Base-by-base conservation (phyloP, 2,329 filamentous ascomycete genomes). In the Fusarium poae region DNA sequence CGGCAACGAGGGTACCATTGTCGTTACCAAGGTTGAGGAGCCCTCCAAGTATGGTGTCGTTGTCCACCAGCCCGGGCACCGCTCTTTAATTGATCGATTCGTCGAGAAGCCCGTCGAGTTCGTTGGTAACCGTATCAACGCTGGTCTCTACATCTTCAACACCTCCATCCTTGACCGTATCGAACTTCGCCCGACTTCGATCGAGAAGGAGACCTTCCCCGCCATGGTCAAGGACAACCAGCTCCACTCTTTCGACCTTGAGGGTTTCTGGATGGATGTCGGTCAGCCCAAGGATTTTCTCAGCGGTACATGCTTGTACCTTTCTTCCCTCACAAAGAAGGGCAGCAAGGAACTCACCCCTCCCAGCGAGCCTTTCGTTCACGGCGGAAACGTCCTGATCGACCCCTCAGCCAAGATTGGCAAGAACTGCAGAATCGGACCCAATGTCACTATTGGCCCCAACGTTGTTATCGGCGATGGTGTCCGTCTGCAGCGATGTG, bases 51-150 rank as follows among this genome's bases (percentile, higher is more conserved):
- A 98, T 80, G 95, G 95, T 88, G 95, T 99, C 74, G 90, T 99
- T 58, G 96, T 99, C 30, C 95, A 98, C 89, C 96, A 97, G 86
- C 93, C 94, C 67, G 92, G 91, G 81, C 93, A 97, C 83, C 83
- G 92, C 56, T 93, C 93, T 46, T 90, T 92, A 78, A 98, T 99
- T 81, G 96, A 99, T 82, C 94, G 96, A 74, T 99, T 99, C 84
- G 96, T 99, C 74, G 95, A 99, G 89, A 99, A 99, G 87, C 95
- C 95, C 37, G 93, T 98, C 79, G 93, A 98, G 83, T 98, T 97
- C 78, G 95, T 98, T 61, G 95, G 95, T 76, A 98, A 98, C 88
- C 92, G 95, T 72, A 98, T 98, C 87, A 98, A 98, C 77, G 96
- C 95, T 73, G 96, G 96, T 83, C 93, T 98, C 82, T 98, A 98